Base-by-base conservation (phyloP, 2,329 filamentous ascomycete genomes). In the Trichoderma atroviride region DNA sequence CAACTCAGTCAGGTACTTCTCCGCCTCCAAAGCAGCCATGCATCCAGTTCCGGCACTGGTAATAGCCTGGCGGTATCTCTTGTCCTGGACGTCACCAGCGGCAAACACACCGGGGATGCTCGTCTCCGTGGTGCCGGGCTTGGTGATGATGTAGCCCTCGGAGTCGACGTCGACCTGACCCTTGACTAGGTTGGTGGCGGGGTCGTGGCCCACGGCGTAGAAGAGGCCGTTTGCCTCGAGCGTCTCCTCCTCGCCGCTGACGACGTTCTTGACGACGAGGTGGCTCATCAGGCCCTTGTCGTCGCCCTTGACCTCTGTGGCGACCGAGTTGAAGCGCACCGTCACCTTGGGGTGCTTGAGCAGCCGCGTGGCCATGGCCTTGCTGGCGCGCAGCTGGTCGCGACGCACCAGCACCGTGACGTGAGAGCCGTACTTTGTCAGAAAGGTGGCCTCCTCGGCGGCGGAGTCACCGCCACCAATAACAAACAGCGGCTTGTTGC, bases 381-480 rank as follows among this genome's bases (percentile, higher is more conserved):
- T 93, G 82, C 89, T 93, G 56, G 96, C 96, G 70, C 96, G 89
- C 73, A 99, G 87, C 79, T 91, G 88, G 78, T 97, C 94, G 76
- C 88, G 91, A 73, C 96, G 89, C 70, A 99, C 96, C 43, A 99
- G 87, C 6, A 99, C 96, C 24, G 92, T 97, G 71, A 99, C 95
- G 80, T 96, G 93, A 82, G 90, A 93, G 73, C 92, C 96, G 84
- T 98, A 99, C 86, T 98, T 99, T 72, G 96, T 97, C 75, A 99
- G 84, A 85, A 97, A 99, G 75, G 97, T 91, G 69, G 94, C 94
- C 87, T 99, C 96, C 83, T 99, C 96, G 33, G 96, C 96, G 22
- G 96, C 96, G 19, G 93, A 97, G 83, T 99, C 96, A 76, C 96
- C 96, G 72, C 96, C 96, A 72, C 96, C 96, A 73, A 99, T 97